Evolutionary conservation across 345 rosid genomes (phyloP), one percentile per base, ranked within the genome.

Genomic region (Salix koriyanagi): DNA sequence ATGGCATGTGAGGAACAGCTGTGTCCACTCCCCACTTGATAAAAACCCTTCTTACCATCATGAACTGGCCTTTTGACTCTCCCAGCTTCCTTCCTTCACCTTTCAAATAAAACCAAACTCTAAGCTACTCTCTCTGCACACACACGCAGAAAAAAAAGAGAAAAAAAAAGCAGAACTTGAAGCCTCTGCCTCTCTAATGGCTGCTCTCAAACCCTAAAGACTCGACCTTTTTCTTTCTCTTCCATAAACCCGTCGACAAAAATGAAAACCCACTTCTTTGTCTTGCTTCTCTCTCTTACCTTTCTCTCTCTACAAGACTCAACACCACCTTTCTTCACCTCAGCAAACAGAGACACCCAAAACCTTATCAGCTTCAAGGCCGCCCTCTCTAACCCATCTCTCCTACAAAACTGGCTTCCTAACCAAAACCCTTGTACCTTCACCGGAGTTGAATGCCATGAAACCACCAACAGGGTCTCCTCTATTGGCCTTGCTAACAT

Each of bases 1-100:
- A 90, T 88, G 97, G 91, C 97, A 90, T 90, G 97, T 89, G 92
- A 90, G 83, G 81, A 89, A 87, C 97, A 92, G 97, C 96, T 87
- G 92, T 88, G 88, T 80, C 90, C 89, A 82, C 88, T 88, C 84
- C 86, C 87, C 70, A 74, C 83, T 80, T 86, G 88, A 87, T 88
- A 89, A 87, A 85, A 85, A 85, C 91, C 90, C 87, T 84, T 83
- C 87, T 88, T 77, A 74, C 85, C 84, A 25, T 75, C 80, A 84
- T 74, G 37, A 34, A 72, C 75, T 44, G 9, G 83, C 71, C 86
- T 86, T 91, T 81, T 85, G 84, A 79, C 86, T 74, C 83, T 61
- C 72, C 26, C 9, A 54, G 60, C 60, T 54, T 54, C 60, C 50
- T 37, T 48, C 19, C 78, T 75, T 67, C 15, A 82, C 65, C 83